Conservation (phyloP, 768 basidiomycete species). For the Leccinum uliginosum region DNA sequence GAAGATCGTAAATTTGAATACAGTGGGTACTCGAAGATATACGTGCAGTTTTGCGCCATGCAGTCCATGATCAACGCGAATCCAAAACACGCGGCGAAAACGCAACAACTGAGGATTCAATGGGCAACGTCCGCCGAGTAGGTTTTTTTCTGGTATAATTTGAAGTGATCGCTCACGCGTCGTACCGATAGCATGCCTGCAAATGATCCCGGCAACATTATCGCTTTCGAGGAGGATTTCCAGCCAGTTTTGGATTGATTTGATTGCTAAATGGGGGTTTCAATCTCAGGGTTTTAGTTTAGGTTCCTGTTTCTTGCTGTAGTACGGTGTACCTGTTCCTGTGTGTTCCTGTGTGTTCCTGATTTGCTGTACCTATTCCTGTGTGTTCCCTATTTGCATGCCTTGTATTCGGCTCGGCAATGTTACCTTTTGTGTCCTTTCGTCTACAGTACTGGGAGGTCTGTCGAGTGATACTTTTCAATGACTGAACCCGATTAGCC, state of each 20-base stretch:
- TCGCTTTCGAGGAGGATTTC: background rate
- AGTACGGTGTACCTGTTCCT: background rate
- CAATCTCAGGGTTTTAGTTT: background rate
- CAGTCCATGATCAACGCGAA: background rate
- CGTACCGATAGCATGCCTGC: background rate
- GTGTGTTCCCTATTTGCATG: background rate
- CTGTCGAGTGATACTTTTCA: background rate
- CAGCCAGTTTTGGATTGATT: background rate
- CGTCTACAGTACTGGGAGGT: background rate
- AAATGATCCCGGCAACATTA: background rate
- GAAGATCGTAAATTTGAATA: background rate
- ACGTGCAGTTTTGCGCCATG: background rate
- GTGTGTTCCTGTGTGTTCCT: background rate
- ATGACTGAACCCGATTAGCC: background rate
- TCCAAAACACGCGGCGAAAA: background rate
- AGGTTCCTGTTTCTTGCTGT: background rate
- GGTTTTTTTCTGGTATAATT: background rate
- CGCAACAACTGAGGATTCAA: background rate
- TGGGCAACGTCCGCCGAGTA: background rate
- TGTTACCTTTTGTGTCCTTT: background rate
- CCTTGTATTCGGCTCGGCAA: background rate
- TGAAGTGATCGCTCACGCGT: background rate
- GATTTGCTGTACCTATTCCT: too few relatives aligned
- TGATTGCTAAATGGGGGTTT: background rate
- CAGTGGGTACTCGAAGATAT: background rate